phyloP scores from a whole-genome alignment of 805 yeast genomes.

The Yamadazyma ubonensis region DNA sequence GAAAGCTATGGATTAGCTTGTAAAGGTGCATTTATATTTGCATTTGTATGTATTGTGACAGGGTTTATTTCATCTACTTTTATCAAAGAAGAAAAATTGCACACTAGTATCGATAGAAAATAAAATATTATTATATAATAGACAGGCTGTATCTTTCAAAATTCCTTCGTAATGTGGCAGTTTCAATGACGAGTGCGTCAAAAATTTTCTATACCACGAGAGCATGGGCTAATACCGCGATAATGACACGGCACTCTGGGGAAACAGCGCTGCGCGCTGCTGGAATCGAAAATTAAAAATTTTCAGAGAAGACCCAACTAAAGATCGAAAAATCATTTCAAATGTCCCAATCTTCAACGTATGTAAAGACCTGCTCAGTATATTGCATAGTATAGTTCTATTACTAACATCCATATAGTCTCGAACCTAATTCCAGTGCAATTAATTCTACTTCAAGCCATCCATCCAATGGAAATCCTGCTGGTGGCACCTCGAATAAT shows the following conservation, averaged over 20 bases:
- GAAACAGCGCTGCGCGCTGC: conserved; percentile 1
- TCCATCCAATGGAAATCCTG: conserved; percentile 7
- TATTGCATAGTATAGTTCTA: no score
- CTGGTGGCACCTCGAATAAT: neutral
- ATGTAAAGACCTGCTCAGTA: no score
- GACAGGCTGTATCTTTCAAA: no score
- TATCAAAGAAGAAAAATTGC: conserved; percentile 59
- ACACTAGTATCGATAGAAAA: conserved; percentile 48
- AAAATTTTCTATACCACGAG: no score
- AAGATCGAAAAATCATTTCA: conserved; percentile 2
- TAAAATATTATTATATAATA: no score
- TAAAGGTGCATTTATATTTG: conserved; percentile 53
- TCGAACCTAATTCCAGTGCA: conserved; percentile 9
- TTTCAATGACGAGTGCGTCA: neutral
- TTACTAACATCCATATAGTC: conserved; percentile 4
- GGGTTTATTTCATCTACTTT: conserved; percentile 44
- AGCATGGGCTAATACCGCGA: neutral
- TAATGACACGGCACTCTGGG: neutral
- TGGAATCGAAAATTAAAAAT: conserved; percentile 5
- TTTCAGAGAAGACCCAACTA: conserved; percentile 7
- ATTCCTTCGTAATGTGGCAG: no score
- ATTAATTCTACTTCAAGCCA: neutral
- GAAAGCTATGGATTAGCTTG: conserved; percentile 54
- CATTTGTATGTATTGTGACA: conserved; percentile 37
- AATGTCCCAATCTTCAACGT: conserved; percentile 11